Conservation (phyloP, 2,329 filamentous ascomycete species). For the Raffaelea deltoideospora region DNA sequence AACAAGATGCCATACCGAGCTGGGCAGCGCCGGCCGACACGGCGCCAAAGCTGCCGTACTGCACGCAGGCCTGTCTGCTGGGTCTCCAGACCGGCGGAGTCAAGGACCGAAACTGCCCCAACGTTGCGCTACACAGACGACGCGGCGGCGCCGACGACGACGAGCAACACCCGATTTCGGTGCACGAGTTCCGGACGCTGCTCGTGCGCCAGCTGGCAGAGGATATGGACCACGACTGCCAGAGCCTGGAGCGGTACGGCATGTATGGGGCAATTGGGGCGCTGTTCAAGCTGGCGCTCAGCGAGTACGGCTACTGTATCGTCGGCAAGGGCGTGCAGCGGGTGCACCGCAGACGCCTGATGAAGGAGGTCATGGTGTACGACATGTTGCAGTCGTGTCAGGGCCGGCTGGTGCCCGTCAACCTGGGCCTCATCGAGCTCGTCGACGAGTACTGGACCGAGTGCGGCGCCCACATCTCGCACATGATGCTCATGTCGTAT, state of each 20-base stretch:
- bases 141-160: neutral
- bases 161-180: constrained; percentile 1
- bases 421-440: constrained; percentile 6
- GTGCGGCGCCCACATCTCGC: constrained; percentile 2
- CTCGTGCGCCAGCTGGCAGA: constrained; percentile 1
- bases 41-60: constrained; percentile 1
- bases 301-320: constrained; percentile 7
- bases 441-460: constrained; percentile 2
- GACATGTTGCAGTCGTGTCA: constrained; percentile 2
- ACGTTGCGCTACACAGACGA: neutral
- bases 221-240: constrained; percentile 3
- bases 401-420: constrained; percentile 7
- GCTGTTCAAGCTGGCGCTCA: constrained; percentile 6
- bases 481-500: constrained; percentile 10
- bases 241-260: neutral
- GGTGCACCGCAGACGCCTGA: constrained; percentile 1
- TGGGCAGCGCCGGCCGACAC: neutral
- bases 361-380: constrained; percentile 3
- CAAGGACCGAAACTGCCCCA: constrained; percentile 2
- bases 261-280: constrained; percentile 3
- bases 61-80: constrained; percentile 2
- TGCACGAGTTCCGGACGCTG: neutral
- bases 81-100: neutral
- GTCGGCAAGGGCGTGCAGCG: constrained; percentile 7
- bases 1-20: too few species aligned